A percentile compares a stretch with the other conserved stretches of the same genome.
These are phyloP conservation scores for Perkinsus chesapeaki DNA, from an alignment of 169 alveolate species.

Conservation along the genomic window DNA sequence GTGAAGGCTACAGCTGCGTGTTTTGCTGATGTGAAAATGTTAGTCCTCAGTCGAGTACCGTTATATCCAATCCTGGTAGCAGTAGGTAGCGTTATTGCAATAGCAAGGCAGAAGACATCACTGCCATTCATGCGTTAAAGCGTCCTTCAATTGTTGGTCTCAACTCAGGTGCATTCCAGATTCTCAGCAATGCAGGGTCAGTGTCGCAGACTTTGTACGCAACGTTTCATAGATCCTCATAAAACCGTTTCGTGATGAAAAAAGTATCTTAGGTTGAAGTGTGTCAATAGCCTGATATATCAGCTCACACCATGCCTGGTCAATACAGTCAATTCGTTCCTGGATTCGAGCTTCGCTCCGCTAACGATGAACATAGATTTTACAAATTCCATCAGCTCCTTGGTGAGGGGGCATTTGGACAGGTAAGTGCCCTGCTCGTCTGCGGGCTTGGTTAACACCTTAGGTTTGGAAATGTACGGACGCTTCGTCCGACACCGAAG, in stretches of 20 bases:
- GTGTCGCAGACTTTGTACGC: not conserved
- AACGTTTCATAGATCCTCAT: not conserved
- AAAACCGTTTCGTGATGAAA: too few relatives aligned
- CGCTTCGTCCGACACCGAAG: not conserved
- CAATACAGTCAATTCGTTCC: not conserved
- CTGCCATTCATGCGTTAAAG: too few relatives aligned
- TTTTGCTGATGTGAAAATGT: too few relatives aligned
- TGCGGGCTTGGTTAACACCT: not conserved
- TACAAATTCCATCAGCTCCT: not conserved
- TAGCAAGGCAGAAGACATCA: too few relatives aligned
- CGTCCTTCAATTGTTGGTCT: too few relatives aligned
- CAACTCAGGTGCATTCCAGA: not conserved
- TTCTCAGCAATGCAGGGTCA: not conserved
- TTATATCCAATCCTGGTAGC: too few relatives aligned
- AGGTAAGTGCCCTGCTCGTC: not conserved
- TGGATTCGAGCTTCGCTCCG: slow-evolving; percentile 2
- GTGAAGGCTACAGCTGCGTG: too few relatives aligned
- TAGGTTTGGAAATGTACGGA: not conserved
- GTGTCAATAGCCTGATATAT: not conserved
- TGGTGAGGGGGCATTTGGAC: not conserved
- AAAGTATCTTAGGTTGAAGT: too few relatives aligned
- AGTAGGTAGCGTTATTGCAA: too few relatives aligned
- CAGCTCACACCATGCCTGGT: not conserved
- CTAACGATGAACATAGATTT: not conserved
- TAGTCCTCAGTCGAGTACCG: too few relatives aligned